Base-by-base conservation (phyloP, 176 grass and related monocot species). In the Carex pumila region DNA sequence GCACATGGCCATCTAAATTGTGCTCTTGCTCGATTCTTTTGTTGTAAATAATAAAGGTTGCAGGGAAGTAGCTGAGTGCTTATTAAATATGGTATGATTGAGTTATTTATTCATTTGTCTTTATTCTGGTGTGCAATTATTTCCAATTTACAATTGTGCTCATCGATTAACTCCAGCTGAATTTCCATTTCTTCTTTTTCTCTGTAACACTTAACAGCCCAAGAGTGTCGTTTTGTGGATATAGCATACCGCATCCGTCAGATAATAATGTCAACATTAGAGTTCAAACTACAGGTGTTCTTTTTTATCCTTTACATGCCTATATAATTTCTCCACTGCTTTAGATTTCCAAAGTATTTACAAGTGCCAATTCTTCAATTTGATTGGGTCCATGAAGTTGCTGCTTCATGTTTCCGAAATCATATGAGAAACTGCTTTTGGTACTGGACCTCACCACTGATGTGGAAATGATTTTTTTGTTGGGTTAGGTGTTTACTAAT, bases 221-320 rank as follows among this genome's bases (percentile, higher is more conserved):
- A 91, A 98, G 86, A 90, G 95, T 94, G 58, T 84, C 82, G 58
- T 93, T 94, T 75, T 94, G 91, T 84, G 95, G 92, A 63, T 94
- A 94, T 71, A 98, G 85, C 84, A 94, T 98, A 65, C 92, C 91
- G 53, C 95, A 94, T 93, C 92, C 92, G 75, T 86, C 89, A 25
- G 92, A 98, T 68, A 98, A 91, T 58, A 94, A 91, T 76, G 89
- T 97, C 83, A 94, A 98, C 81, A 98, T 98, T 88, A 91, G 92
- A 91, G 84, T 98, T 88, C 91, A 98, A 47, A 98, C 91, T 71
- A 98, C 91, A 86, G 92, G 95, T 94, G 45, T 41, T 53, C 7
- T 18, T 71, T 66, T 64, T 62, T 17, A 50, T 54, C 58, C 12
- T 39, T 82, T 15, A 53, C 21, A 15, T 68, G 10, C 61, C 0